Evolutionary conservation across 2,329 filamentous ascomycete genomes (phyloP).

Genomic region (Penicillium sp.): DNA sequence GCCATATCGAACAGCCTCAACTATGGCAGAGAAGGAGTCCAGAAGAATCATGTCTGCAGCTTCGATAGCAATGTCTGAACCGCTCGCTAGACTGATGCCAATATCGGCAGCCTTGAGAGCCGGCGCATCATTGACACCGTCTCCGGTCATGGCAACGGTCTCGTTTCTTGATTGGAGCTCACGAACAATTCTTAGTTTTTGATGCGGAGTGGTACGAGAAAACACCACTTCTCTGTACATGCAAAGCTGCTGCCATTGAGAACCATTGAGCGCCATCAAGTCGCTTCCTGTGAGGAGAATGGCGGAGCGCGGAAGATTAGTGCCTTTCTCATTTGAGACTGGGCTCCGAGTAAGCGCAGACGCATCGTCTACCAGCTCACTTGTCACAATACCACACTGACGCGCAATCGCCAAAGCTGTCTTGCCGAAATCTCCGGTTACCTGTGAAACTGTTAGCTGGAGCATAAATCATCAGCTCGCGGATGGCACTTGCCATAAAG

Average conservation of each 20-base stretch:
- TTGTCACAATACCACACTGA: conserved; percentile 67
- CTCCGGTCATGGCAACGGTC: conserved; percentile 67
- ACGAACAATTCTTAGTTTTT: not conserved
- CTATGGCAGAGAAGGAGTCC: conserved; percentile 1
- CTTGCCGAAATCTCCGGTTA: conserved; percentile 71
- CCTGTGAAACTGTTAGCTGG: conserved; percentile 76
- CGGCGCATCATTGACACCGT: conserved; percentile 79
- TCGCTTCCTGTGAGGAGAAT: conserved; percentile 43
- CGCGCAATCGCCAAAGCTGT: conserved; percentile 70
- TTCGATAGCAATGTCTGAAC: conserved; percentile 8
- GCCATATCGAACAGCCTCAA: conserved; percentile 5
- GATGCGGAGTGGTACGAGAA: not conserved
- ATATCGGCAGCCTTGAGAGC: conserved; percentile 74
- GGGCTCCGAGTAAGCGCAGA: conserved; percentile 1
- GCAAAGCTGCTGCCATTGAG: not conserved
- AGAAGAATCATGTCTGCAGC: conserved; percentile 7
- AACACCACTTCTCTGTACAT: not conserved
- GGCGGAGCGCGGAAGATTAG: not conserved
- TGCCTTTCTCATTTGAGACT: not conserved
- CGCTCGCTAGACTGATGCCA: conserved; percentile 49
- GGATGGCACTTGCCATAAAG: conserved; percentile 55
- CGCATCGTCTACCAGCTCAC: conserved; percentile 41
- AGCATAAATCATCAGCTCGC: not conserved
- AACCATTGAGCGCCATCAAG: not conserved
- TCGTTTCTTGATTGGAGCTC: not conserved